Evolutionary conservation across 2,329 filamentous ascomycete species (phyloP), one percentile per base, ranked within the genome.

Genomic region (Fusarium redolens): DNA sequence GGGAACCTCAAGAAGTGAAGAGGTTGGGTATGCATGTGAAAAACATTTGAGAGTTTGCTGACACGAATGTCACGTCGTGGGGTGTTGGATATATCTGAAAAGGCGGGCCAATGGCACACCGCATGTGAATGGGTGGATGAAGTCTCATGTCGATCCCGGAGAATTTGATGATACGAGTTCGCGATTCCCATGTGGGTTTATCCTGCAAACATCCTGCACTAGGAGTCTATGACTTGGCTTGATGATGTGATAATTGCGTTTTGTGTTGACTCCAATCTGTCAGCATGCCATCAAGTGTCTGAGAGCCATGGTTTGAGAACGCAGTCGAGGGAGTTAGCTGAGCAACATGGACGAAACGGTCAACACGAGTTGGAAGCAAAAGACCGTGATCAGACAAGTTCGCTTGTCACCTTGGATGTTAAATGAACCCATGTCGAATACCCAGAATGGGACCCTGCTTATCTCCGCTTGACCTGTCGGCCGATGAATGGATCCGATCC

Each of bases 111-210:
- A 71, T 71, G 31, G 22, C 40, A 38, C 31, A n/a, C 28, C 28
- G 35, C 25, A 18, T 41, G 35, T 41, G 55, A 55, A 58, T 64
- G 33, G 40, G 57, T 61, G 35, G 35, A 52, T 66, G 51, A 64
- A 47, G 58, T 28, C 57, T 58, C 71, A 64, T 73, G 71, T 58
- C 58, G 62, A 73, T 73, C 71, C 58, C 69, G 48, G 69, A 72
- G 70, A 71, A 71, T 72, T 71, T 14, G n/a, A 73, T 73, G 57
- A 54, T 44, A 55, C 47, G 50, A 59, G 40, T 60, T 62, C 50
- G 41, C 28, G 30, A 72, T 58, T 45, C 35, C 52, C 44, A 63
- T 67, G 17, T 35, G 40, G 25, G 35, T 40, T 22, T 30, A 37
- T 41, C 20, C 45, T 43, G 37, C 47, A 31, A 48, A 48, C 40